Conservation (phyloP, 2,329 filamentous ascomycete species). For the Botrytis byssoidea region DNA sequence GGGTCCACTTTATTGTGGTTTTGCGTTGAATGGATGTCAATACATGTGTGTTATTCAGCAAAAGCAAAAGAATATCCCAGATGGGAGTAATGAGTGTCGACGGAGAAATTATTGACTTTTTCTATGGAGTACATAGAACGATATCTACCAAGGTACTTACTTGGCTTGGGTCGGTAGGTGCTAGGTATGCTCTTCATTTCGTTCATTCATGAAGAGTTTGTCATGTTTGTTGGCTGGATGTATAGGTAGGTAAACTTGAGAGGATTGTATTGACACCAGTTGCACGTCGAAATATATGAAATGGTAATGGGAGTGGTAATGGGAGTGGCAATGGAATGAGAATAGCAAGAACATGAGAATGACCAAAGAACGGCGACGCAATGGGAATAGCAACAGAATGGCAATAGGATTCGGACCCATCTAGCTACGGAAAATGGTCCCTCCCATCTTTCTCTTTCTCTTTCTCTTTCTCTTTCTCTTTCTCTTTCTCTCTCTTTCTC, state of each 20-base stretch:
- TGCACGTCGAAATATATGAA: too few species aligned
- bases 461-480: too few species aligned
- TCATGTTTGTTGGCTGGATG: neutral
- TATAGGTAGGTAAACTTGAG: too few species aligned
- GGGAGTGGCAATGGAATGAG: too few species aligned
- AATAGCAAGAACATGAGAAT: too few species aligned
- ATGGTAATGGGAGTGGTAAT: too few species aligned
- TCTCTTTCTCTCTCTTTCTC: neutral
- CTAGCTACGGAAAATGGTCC: neutral
- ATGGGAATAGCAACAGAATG: neutral
- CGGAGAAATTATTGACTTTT: neutral
- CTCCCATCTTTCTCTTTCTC: neutral
- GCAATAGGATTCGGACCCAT: neutral
- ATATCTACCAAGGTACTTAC: too few species aligned
- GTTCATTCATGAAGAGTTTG: neutral
- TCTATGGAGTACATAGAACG: too few species aligned
- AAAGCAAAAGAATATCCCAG: neutral
- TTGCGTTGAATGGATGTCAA: neutral
- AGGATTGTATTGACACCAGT: too few species aligned
- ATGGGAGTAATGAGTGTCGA: neutral
- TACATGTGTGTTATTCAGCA: neutral
- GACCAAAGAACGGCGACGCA: too few species aligned
- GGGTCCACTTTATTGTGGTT: constrained; percentile 10
- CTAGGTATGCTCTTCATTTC: too few species aligned
- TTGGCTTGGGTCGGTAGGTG: too few species aligned